Percentiles rank a stretch among this genome's conserved stretches.
phyloP scores from a whole-genome alignment of 2,329 filamentous ascomycete species.

The Clonostachys chloroleuca region DNA sequence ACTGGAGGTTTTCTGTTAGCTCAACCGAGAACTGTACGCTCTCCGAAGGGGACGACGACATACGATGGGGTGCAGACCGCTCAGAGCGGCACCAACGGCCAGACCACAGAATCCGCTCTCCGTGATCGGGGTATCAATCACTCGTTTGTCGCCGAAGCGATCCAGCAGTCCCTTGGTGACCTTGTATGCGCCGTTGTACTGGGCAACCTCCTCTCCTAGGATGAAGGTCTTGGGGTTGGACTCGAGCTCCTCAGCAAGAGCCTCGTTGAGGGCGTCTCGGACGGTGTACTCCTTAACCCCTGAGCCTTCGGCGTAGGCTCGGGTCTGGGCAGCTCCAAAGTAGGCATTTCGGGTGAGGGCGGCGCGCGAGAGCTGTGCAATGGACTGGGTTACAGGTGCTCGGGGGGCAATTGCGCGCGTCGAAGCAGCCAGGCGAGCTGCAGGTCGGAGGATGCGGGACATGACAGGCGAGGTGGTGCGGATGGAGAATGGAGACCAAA shows the following conservation, averaged over 20 bases:
- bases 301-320: slow-evolving; percentile 49
- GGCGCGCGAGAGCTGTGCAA: slow-evolving; percentile 29
- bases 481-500: no score
- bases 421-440: slow-evolving; percentile 40
- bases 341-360: slow-evolving; percentile 28
- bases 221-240: slow-evolving; percentile 92
- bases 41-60: slow-evolving; percentile 29
- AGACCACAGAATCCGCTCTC: slow-evolving; percentile 94
- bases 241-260: slow-evolving; percentile 95
- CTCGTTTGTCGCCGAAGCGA: slow-evolving; percentile 93
- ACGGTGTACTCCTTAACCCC: slow-evolving; percentile 92
- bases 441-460: slow-evolving; percentile 48
- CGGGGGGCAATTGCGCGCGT: slow-evolving; percentile 27
- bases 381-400: slow-evolving; percentile 24
- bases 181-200: slow-evolving; percentile 99
- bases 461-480: slow-evolving; percentile 15
- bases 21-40: neutral
- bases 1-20: slow-evolving; percentile 41
- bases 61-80: slow-evolving; percentile 90
- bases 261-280: slow-evolving; percentile 95
- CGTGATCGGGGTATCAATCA: slow-evolving; percentile 98
- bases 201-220: slow-evolving; percentile 95
- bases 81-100: slow-evolving; percentile 89
- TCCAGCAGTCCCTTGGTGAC: slow-evolving; percentile 97
- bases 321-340: slow-evolving; percentile 27